phyloP scores from a whole-genome alignment of 257 asterid genomes.

The Eustoma russellianum region DNA sequence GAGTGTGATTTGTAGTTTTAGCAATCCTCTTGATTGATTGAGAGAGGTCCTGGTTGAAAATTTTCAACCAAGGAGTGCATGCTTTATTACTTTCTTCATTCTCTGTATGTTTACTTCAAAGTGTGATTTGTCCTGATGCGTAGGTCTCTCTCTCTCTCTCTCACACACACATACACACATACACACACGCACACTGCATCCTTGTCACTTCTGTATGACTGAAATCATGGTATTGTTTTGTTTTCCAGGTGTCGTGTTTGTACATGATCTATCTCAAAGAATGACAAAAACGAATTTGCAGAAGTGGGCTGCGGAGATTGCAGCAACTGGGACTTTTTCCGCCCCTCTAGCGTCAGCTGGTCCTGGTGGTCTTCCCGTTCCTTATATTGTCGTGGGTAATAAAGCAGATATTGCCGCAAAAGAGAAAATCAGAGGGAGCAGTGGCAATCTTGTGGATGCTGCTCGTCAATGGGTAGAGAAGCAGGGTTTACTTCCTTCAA shows the following conservation, averaged over 20 bases:
- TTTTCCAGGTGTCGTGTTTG: conserved; percentile 71
- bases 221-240: too few relatives aligned
- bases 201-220: too few relatives aligned
- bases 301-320: conserved; percentile 93
- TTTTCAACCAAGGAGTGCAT: not conserved
- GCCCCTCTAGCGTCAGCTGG: conserved; percentile 93
- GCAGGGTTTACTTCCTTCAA: conserved; percentile 87
- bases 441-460: conserved; percentile 93
- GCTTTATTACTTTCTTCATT: too few relatives aligned
- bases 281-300: conserved; percentile 81
- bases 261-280: conserved; percentile 93
- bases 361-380: conserved; percentile 96
- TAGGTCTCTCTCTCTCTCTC: conserved; percentile 5
- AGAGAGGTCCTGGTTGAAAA: too few relatives aligned
- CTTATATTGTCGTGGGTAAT: conserved; percentile 82
- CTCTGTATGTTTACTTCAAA: too few relatives aligned
- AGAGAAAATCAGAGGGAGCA: conserved; percentile 70
- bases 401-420: conserved; percentile 78
- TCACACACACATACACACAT: too few relatives aligned
- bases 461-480: conserved; percentile 99
- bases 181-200: too few relatives aligned
- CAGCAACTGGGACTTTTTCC: conserved; percentile 79
- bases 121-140: too few relatives aligned
- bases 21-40: not conserved
- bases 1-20: conserved; percentile 9